phyloP scores from a whole-genome alignment of 1,284 basidiomycete genomes.

The Rhodotorula sp. region DNA sequence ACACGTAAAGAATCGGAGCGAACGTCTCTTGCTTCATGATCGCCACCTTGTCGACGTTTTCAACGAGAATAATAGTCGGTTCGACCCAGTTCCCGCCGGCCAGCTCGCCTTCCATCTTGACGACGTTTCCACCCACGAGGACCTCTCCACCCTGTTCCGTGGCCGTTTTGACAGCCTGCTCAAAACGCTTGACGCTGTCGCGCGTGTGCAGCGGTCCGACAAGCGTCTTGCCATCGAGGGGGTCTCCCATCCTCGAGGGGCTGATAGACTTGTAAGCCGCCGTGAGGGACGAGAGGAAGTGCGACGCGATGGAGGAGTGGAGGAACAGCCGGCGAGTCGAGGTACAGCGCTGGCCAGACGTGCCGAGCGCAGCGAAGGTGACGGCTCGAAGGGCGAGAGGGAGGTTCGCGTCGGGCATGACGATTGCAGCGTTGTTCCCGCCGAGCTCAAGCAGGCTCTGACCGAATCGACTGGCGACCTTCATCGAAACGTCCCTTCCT shows the following conservation, averaged over 20 bases:
- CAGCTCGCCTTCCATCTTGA: constrained; percentile 56
- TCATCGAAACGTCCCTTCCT: constrained; percentile 76
- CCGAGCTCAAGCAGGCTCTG: constrained; percentile 77
- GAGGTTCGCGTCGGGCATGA: constrained; percentile 91
- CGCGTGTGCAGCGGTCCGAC: constrained; percentile 82
- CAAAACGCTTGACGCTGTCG: constrained; percentile 66
- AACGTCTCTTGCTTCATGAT: constrained; percentile 82
- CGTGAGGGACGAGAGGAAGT: constrained; percentile 72
- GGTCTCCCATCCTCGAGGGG: constrained; percentile 67
- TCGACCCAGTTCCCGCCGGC: constrained; percentile 78
- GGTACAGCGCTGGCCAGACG: constrained; percentile 91
- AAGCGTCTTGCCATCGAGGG: constrained; percentile 68
- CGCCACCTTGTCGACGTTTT: constrained; percentile 52
- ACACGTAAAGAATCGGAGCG: constrained; percentile 80
- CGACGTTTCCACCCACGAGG: constrained; percentile 63
- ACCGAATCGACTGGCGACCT: constrained; percentile 75
- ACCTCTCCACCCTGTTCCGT: constrained; percentile 70
- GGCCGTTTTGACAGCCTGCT: constrained; percentile 64
- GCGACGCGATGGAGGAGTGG: constrained; percentile 71
- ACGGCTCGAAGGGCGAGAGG: constrained; percentile 80
- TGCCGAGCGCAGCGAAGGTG: constrained; percentile 92
- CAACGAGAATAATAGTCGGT: constrained; percentile 69
- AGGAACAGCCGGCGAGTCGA: constrained; percentile 86
- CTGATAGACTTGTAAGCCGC: constrained; percentile 65
- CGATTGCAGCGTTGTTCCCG: constrained; percentile 92